These are phyloP conservation scores for Blastobotrys peoriensis DNA, from an alignment of 805 yeast genomes.

Conservation along the genomic window DNA sequence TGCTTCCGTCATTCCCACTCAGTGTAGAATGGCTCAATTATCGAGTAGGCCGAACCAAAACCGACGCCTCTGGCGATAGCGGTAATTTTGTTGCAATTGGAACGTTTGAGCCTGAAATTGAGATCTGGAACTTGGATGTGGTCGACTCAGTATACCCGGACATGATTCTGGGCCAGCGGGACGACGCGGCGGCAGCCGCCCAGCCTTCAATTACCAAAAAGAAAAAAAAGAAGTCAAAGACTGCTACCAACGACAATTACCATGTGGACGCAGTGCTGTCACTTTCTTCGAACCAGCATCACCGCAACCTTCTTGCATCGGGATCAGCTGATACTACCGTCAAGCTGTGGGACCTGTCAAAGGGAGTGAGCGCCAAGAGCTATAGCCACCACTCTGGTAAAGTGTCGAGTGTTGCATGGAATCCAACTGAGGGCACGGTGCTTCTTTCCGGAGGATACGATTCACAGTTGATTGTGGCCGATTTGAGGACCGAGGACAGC, in stretches of 20 bases:
- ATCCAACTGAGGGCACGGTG: constrained; percentile 41
- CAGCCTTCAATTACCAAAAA: constrained; percentile 34
- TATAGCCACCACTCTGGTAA: constrained; percentile 72
- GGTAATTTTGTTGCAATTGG: constrained; percentile 97
- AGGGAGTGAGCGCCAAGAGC: constrained; percentile 72
- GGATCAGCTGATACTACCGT: constrained; percentile 94
- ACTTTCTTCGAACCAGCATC: constrained; percentile 71
- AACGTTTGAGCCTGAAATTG: constrained; percentile 95
- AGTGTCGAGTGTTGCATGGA: constrained; percentile 88
- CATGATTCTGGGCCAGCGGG: constrained; percentile 77
- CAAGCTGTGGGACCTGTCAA: constrained; percentile 87
- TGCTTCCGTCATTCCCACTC: constrained; percentile 95
- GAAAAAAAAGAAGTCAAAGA: constrained; percentile 49
- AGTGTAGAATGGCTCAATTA: constrained; percentile 94
- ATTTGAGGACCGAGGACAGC: constrained; percentile 64
- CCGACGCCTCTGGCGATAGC: constrained; percentile 37
- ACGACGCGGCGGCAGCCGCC: constrained; percentile 33
- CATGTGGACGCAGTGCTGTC: constrained; percentile 94
- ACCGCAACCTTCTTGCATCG: constrained; percentile 82
- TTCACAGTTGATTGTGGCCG: constrained; percentile 66
- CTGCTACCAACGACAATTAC: constrained; percentile 54
- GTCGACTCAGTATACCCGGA: constrained; percentile 94
- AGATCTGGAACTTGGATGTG: constrained; percentile 91
- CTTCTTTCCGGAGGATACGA: constrained; percentile 93
- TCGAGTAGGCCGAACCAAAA: constrained; percentile 40